Evolutionary conservation across 306 rosid species (phyloP), one percentile per base, ranked within the genome.

Genomic region (Malus sylvestris): DNA sequence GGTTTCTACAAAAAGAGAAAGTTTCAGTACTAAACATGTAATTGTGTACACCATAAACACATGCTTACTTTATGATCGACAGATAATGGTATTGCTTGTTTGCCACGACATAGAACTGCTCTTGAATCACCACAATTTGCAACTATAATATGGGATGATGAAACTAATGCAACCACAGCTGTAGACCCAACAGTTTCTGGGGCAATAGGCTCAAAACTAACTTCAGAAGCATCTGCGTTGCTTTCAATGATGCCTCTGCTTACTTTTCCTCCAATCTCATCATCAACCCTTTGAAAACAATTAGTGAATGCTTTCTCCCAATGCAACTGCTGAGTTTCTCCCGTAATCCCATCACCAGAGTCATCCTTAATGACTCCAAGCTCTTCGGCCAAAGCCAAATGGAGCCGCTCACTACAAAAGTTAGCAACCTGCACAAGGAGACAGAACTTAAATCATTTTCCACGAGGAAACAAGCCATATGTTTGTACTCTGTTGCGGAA

Each of bases 181-280:
- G 91, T 88, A 33, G 91, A 88, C 25, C 91, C 91, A 35, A 88
- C 91, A 23, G 89, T 88, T 81, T 85, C 91, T 10, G 89, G 83
- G 62, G 89, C 88, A 79, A 83, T 35, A 38, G 87, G 81, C 42
- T 88, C 88, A 35, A 74, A 40, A 25, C 45, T 75, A 40, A 51
- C 35, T 46, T 32, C 70, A 1, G 74, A 77, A 70, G 75, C 70
- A 74, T 84, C 83, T 44, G 74, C 76, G 38, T 68, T 32, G 5
- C 57, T 74, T 63, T 62, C 59, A 33, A 14, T 8, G 62, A 70
- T 73, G 40, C 53, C 52, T 29, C 81, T 62, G 38, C 84, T 63
- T 59, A 74, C 79, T 66, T 71, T 83, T 72, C 91, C 91, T 77
- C 82, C 89, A 46, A 85, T 66, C 76, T 88, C 91, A 63, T 79